Conservation (phyloP, 192 early-diverging fungal genomes). For the Entomortierella parvispora region DNA sequence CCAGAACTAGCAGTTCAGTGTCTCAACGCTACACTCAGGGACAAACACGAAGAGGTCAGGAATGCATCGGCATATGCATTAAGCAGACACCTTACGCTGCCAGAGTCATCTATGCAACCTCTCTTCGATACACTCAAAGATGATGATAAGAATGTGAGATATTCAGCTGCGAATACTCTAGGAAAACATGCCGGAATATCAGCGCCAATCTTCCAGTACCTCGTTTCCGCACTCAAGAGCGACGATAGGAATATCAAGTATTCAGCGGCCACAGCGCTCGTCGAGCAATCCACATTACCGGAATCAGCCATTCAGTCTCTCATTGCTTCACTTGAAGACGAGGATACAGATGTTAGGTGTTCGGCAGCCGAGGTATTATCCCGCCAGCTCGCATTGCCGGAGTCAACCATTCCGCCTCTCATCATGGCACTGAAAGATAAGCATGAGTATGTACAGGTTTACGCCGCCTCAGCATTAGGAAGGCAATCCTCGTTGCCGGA, state of each 20-base stretch:
- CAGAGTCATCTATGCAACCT: background rate
- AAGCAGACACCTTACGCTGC: background rate
- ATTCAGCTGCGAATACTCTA: background rate
- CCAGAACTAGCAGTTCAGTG: too few species aligned
- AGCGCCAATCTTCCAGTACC: background rate
- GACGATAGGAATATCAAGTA: background rate
- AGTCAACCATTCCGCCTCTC: too few species aligned
- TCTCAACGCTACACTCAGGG: too few species aligned
- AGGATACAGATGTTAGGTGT: too few species aligned
- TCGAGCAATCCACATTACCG: background rate
- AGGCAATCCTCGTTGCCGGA: too few species aligned
- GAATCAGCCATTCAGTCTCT: too few species aligned
- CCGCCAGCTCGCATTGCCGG: too few species aligned
- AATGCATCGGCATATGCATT: background rate
- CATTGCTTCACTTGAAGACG: too few species aligned
- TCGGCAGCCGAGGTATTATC: too few species aligned
- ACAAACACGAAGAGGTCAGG: background rate
- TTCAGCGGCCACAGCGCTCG: background rate
- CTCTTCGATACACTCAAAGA: constrained; percentile 1
- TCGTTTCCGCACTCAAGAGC: background rate
- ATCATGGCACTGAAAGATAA: too few species aligned
- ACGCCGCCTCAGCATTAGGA: too few species aligned
- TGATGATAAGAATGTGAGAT: background rate
- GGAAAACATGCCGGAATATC: background rate
- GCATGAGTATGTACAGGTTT: too few species aligned